A percentile compares a stretch with the other conserved stretches of the same genome.
Conservation (phyloP, 805 yeast genomes). For the Saccharomycopsis sp. region DNA sequence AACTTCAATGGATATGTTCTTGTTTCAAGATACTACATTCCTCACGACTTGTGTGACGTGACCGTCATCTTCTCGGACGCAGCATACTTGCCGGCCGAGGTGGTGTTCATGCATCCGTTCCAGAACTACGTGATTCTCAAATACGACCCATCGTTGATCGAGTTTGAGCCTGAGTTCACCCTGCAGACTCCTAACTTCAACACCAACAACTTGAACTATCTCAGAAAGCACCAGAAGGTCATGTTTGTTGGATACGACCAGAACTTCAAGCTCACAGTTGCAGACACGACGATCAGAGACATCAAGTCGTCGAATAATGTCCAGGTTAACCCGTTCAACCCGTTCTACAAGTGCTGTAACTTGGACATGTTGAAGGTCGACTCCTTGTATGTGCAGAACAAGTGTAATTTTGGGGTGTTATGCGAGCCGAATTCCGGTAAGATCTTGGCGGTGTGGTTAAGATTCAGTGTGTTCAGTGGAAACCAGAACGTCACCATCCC, state of each 20-base stretch:
- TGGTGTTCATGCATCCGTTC: slow-evolving; percentile 22
- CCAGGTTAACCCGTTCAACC: slow-evolving; percentile 21
- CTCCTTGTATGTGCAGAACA: slow-evolving; percentile 20
- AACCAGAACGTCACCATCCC: slow-evolving; percentile 20
- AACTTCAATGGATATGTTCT: slow-evolving; percentile 21
- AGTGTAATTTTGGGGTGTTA: slow-evolving; percentile 22
- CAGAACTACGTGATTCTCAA: slow-evolving; percentile 22
- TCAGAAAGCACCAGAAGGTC: slow-evolving; percentile 21
- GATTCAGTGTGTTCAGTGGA: slow-evolving; percentile 22
- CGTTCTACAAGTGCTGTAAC: slow-evolving; percentile 22
- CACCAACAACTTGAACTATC: slow-evolving; percentile 18
- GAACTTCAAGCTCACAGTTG: slow-evolving; percentile 21
- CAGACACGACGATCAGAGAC: slow-evolving; percentile 21
- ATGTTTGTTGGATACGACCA: slow-evolving; percentile 22
- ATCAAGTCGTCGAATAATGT: slow-evolving; percentile 21
- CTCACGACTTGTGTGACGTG: slow-evolving; percentile 22
- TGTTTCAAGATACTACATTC: slow-evolving; percentile 21
- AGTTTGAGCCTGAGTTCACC: slow-evolving; percentile 20
- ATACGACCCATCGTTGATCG: slow-evolving; percentile 21
- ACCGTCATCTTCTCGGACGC: slow-evolving; percentile 21
- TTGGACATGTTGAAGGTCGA: slow-evolving; percentile 21
- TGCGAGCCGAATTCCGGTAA: slow-evolving; percentile 20
- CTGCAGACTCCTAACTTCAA: slow-evolving; percentile 21
- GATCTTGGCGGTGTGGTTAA: slow-evolving; percentile 20
- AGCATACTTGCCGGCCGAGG: slow-evolving; percentile 22